Conservation (phyloP, 345 rosid genomes). For the Lepidium aucheri region DNA sequence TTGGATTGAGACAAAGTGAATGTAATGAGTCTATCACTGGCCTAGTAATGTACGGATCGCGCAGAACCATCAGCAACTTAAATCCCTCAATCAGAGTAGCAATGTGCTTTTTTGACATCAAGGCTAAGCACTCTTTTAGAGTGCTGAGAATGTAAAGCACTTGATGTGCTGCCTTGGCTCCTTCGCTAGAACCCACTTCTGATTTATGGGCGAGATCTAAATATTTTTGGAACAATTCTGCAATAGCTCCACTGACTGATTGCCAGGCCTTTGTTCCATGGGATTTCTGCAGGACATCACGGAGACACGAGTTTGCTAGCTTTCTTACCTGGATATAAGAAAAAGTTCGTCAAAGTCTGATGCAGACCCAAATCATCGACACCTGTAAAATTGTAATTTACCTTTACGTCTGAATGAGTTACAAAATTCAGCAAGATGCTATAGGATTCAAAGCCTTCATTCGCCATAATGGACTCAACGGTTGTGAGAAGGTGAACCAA, state of each 20-base stretch:
- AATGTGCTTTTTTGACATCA: slow-evolving; percentile 49
- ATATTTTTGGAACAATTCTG: slow-evolving; percentile 52
- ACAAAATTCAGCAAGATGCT: slow-evolving; percentile 34
- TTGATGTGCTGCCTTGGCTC: slow-evolving; percentile 68
- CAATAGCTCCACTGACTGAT: slow-evolving; percentile 71
- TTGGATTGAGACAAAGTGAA: slow-evolving; percentile 46
- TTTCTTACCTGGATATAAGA: slow-evolving; percentile 52
- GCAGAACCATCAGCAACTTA: slow-evolving; percentile 53
- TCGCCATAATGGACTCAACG: slow-evolving; percentile 41
- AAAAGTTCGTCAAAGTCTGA: background rate
- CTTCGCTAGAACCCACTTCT: slow-evolving; percentile 36
- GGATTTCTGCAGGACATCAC: slow-evolving; percentile 50
- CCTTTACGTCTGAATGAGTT: slow-evolving; percentile 61
- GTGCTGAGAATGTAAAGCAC: slow-evolving; percentile 59
- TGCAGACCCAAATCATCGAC: background rate
- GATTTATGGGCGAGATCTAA: slow-evolving; percentile 70
- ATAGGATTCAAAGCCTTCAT: slow-evolving; percentile 40
- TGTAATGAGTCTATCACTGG: slow-evolving; percentile 67
- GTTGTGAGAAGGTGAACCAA: slow-evolving; percentile 41
- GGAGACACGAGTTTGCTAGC: slow-evolving; percentile 52
- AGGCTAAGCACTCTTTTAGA: slow-evolving; percentile 72
- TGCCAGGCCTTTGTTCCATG: slow-evolving; percentile 39
- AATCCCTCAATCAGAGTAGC: slow-evolving; percentile 51
- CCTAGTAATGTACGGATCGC: slow-evolving; percentile 54
- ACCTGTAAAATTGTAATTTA: slow-evolving; percentile 1